phyloP scores from a whole-genome alignment of 441 rosid genomes.

The Gossypium lobatum region DNA sequence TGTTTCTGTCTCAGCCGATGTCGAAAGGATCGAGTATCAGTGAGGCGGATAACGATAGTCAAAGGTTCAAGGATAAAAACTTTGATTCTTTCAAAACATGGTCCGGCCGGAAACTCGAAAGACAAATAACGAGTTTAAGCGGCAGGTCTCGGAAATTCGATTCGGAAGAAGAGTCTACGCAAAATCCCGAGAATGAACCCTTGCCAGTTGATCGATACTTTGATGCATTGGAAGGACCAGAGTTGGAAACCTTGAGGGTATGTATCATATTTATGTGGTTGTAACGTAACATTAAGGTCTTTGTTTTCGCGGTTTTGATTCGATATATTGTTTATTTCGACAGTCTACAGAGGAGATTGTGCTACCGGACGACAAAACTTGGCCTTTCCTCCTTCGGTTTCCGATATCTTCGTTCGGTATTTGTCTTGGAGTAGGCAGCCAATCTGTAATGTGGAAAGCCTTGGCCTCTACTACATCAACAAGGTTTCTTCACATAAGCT shows the following conservation, averaged over 20 bases:
- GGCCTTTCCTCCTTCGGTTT: conserved; percentile 84
- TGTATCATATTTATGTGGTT: conserved; percentile 1
- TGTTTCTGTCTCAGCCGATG: conserved; percentile 56
- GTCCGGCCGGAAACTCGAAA: conserved; percentile 76
- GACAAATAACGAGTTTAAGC: conserved; percentile 50
- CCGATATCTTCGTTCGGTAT: conserved; percentile 76
- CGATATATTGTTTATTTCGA: not conserved
- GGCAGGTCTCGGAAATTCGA: conserved; percentile 38
- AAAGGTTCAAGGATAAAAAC: conserved; percentile 41
- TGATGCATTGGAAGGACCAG: conserved; percentile 83
- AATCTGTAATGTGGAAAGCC: conserved; percentile 83
- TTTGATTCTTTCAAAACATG: conserved; percentile 78
- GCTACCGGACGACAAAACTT: conserved; percentile 62
- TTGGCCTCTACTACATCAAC: conserved; percentile 52
- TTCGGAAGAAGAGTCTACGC: conserved; percentile 14
- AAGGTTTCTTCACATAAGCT: conserved; percentile 54
- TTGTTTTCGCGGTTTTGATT: not conserved
- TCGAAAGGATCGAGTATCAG: conserved; percentile 28
- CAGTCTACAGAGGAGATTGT: conserved; percentile 68
- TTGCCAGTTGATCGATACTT: conserved; percentile 64
- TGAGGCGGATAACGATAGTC: conserved; percentile 15
- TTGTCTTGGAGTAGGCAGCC: conserved; percentile 85
- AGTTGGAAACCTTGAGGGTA: conserved; percentile 80
- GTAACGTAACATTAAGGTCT: not conserved
- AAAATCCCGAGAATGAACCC: conserved; percentile 33